These are phyloP conservation scores for Ophiostoma sp. DNA, from an alignment of 2,329 filamentous ascomycete species.

Conservation along the genomic window DNA sequence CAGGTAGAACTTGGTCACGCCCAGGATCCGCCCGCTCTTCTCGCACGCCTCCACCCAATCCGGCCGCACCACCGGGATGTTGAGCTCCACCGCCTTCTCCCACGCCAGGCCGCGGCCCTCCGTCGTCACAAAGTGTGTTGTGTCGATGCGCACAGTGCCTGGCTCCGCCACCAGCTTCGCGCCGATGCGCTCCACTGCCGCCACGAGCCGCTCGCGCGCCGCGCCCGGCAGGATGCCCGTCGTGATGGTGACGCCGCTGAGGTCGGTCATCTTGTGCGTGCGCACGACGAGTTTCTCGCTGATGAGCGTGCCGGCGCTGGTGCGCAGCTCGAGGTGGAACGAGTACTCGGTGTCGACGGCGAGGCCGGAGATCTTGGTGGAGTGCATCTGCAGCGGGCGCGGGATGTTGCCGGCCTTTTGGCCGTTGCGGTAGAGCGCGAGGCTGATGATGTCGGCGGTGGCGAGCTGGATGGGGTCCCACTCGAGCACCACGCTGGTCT, in stretches of 20 bases:
- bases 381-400: slow-evolving; percentile 76
- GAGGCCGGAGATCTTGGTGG: slow-evolving; percentile 93
- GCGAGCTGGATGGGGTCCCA: slow-evolving; percentile 95
- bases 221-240: slow-evolving; percentile 75
- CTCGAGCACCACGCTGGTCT: slow-evolving; percentile 96
- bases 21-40: slow-evolving; percentile 82
- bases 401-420: slow-evolving; percentile 96
- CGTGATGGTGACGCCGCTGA: slow-evolving; percentile 91
- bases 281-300: slow-evolving; percentile 79
- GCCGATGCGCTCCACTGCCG: slow-evolving; percentile 80
- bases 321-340: slow-evolving; percentile 88
- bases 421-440: slow-evolving; percentile 90
- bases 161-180: slow-evolving; percentile 65
- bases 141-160: slow-evolving; percentile 87
- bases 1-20: slow-evolving; percentile 92
- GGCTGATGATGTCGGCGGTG: slow-evolving; percentile 81
- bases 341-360: slow-evolving; percentile 95
- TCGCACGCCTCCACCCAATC: slow-evolving; percentile 99
- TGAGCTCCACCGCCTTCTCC: slow-evolving; percentile 97
- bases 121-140: slow-evolving; percentile 95
- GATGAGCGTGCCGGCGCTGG: slow-evolving; percentile 78
- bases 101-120: slow-evolving; percentile 84
- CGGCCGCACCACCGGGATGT: slow-evolving; percentile 91
- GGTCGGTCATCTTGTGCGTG: slow-evolving; percentile 98
- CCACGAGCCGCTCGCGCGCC: slow-evolving; percentile 65